Conservation (phyloP, 2,329 filamentous ascomycete genomes). For the Dothideomycetes sp. region DNA sequence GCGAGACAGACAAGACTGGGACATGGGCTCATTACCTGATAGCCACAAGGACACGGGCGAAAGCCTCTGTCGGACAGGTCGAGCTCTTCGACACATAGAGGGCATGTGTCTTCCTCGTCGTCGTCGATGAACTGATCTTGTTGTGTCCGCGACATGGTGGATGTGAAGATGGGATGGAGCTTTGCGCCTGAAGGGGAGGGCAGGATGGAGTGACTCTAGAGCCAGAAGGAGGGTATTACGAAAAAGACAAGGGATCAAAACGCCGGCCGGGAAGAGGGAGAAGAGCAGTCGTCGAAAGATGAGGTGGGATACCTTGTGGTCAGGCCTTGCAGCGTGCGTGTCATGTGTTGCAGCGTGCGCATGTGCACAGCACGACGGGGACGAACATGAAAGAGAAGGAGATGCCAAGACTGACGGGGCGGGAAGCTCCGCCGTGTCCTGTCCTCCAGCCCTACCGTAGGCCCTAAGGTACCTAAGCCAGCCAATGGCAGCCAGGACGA, state of each 20-base stretch:
- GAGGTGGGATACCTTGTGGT: too few species aligned
- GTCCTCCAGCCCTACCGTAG: too few species aligned
- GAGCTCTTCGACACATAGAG: slow-evolving; percentile 97
- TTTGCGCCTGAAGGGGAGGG: slow-evolving; percentile 12
- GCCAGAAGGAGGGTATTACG: background rate
- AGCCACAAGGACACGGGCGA: slow-evolving; percentile 90
- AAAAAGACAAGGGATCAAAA: background rate
- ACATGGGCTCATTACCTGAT: slow-evolving; percentile 58
- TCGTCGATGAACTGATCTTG: slow-evolving; percentile 45
- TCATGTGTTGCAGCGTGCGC: too few species aligned
- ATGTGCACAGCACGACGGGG: too few species aligned
- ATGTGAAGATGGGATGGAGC: slow-evolving; percentile 11
- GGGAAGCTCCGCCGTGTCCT: background rate
- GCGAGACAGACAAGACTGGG: background rate
- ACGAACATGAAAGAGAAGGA: background rate
- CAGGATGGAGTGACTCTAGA: slow-evolving; percentile 5
- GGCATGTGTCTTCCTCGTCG: slow-evolving; percentile 53
- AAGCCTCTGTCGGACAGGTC: slow-evolving; percentile 97
- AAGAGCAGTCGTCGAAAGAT: too few species aligned
- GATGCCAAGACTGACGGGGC: background rate
- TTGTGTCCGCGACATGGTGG: slow-evolving; percentile 35
- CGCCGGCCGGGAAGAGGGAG: background rate
- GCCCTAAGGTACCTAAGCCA: background rate
- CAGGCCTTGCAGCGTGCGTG: too few species aligned
- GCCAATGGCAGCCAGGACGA: background rate